These are phyloP conservation scores for Thinopyrum obtusiflorum DNA, from an alignment of 202 grass and related monocot species.

Conservation along the genomic window DNA sequence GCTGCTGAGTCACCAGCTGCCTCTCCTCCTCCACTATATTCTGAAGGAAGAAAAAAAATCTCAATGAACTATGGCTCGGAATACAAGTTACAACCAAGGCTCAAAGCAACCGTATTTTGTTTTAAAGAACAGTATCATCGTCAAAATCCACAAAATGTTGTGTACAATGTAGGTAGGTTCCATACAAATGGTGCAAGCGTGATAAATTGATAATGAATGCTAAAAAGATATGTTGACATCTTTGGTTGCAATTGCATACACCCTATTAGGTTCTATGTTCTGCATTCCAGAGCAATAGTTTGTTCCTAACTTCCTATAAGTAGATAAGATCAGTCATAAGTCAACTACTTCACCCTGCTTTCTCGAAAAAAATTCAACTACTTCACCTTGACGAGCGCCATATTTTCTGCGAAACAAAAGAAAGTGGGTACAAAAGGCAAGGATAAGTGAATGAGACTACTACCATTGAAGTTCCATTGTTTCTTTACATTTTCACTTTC, in stretches of 20 bases:
- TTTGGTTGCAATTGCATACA: not conserved
- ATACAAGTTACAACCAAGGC: not conserved
- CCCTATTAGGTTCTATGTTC: not conserved
- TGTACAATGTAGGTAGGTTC: not conserved
- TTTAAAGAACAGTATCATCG: not conserved
- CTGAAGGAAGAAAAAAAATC: conserved; percentile 18
- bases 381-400: conserved; percentile 40
- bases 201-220: not conserved
- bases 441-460: too few relatives aligned
- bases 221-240: not conserved
- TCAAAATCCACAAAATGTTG: conserved; percentile 13
- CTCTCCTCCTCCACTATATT: conserved; percentile 45
- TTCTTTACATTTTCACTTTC: too few relatives aligned
- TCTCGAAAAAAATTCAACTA: too few relatives aligned
- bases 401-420: conserved; percentile 25
- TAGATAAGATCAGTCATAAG: not conserved
- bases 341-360: conserved; percentile 37
- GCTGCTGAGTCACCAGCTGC: conserved; percentile 41
- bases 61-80: not conserved
- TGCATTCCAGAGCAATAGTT: not conserved
- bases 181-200: not conserved
- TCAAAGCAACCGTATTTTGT: not conserved
- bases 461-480: too few relatives aligned
- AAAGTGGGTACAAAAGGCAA: too few relatives aligned
- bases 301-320: not conserved